phyloP scores from a whole-genome alignment of 768 basidiomycete genomes.

The Filobasidium floriforme region DNA sequence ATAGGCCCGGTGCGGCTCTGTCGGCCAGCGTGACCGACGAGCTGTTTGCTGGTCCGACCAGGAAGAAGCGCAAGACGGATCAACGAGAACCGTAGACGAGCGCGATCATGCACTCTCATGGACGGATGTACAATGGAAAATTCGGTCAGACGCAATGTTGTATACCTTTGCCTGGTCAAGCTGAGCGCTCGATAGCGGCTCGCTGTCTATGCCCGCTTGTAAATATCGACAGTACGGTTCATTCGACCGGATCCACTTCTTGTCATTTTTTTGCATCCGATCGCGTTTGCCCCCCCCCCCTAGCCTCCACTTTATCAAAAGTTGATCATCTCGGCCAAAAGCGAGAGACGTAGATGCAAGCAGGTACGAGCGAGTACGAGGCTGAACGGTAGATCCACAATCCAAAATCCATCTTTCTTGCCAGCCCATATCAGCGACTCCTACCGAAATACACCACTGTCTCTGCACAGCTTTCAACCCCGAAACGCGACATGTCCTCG shows the following conservation, averaged over 20 bases:
- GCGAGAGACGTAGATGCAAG: neutral
- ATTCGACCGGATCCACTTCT: no score
- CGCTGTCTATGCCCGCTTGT: no score
- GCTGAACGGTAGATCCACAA: no score
- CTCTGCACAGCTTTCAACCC: no score
- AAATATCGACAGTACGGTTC: no score
- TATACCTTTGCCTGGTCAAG: no score
- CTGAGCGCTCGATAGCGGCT: no score
- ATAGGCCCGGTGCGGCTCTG: neutral
- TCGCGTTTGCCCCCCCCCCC: neutral
- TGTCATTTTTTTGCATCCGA: neutral
- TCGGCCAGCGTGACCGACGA: constrained; percentile 1
- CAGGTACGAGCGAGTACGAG: no score
- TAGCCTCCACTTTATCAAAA: constrained; percentile 1
- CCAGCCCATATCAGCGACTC: no score
- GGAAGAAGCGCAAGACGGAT: constrained; percentile 26
- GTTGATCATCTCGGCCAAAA: neutral
- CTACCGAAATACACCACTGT: no score
- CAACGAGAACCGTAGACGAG: constrained; percentile 8
- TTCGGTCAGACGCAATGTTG: no score
- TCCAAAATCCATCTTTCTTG: no score
- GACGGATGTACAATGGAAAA: neutral
- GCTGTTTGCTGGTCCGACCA: constrained; percentile 13
- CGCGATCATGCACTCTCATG: neutral
- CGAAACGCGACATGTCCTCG: constrained; percentile 23